Evolutionary conservation across 164 flowering plant species (phyloP).

Genomic region (Vitis rupestris): DNA sequence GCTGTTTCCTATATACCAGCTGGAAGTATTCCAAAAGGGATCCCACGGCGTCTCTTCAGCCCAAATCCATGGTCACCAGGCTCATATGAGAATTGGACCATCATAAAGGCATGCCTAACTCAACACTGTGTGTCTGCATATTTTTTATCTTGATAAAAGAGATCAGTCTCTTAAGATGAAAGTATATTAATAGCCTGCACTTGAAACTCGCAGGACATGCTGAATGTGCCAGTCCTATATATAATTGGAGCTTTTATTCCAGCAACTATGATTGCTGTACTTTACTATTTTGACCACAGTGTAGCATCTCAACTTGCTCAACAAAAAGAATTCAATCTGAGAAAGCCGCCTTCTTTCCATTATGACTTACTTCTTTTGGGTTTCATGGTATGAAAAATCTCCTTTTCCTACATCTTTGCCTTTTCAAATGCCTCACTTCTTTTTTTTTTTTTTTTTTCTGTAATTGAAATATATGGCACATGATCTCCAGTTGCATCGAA

Average conservation of each 20-base stretch:
- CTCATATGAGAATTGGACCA: constrained; percentile 39
- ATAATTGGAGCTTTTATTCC: constrained; percentile 40
- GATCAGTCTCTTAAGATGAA: not conserved
- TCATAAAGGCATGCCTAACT: constrained; percentile 22
- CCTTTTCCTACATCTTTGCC: not conserved
- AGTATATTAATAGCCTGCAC: not conserved
- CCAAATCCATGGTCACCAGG: constrained; percentile 44
- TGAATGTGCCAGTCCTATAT: constrained; percentile 30
- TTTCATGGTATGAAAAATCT: constrained; percentile 22
- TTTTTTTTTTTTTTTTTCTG: constrained; percentile 10
- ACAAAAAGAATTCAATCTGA: constrained; percentile 40
- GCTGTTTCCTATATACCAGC: constrained; percentile 32
- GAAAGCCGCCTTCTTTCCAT: constrained; percentile 38
- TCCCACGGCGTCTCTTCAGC: constrained; percentile 38
- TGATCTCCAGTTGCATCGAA: constrained; percentile 11
- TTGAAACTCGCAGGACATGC: constrained; percentile 30
- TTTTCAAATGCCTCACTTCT: not conserved
- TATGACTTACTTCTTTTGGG: constrained; percentile 42
- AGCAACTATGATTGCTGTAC: constrained; percentile 41
- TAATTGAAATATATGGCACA: too few relatives aligned
- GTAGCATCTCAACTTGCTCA: constrained; percentile 51
- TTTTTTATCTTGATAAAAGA: not conserved
- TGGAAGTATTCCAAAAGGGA: constrained; percentile 27
- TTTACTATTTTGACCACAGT: constrained; percentile 41
- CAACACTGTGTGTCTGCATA: too few relatives aligned